These are phyloP conservation scores for Claviceps maximensis DNA, from an alignment of 2,329 filamentous ascomycete species.

Conservation along the genomic window DNA sequence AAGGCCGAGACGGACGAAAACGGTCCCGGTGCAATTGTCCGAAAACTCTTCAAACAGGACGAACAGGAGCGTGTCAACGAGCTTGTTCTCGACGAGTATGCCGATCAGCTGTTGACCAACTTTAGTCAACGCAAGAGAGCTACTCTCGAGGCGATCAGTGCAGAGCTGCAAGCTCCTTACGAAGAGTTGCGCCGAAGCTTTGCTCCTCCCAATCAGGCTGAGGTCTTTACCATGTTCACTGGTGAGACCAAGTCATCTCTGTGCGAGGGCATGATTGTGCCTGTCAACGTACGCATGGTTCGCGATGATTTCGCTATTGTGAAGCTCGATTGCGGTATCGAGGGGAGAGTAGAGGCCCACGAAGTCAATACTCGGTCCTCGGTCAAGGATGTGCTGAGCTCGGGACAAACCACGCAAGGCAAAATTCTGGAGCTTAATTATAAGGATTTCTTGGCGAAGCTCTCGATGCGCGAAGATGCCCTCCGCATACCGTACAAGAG, in stretches of 20 bases:
- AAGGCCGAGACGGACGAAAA: conserved; percentile 88
- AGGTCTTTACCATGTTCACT: conserved; percentile 93
- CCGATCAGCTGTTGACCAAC: conserved; percentile 84
- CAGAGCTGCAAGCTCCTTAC: conserved; percentile 82
- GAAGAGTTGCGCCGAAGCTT: conserved; percentile 85
- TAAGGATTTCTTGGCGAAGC: conserved; percentile 68
- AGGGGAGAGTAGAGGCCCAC: conserved; percentile 71
- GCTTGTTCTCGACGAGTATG: conserved; percentile 90
- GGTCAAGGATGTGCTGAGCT: conserved; percentile 59
- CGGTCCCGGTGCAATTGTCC: conserved; percentile 78
- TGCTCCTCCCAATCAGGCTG: conserved; percentile 52
- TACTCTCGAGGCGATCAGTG: conserved; percentile 89
- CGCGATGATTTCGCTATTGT: conserved; percentile 89
- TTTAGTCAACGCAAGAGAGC: conserved; percentile 91
- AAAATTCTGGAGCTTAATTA: conserved; percentile 82
- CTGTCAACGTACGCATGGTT: conserved; percentile 75
- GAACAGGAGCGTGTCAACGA: conserved; percentile 93
- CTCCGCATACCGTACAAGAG: conserved; percentile 60
- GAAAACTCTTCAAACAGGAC: conserved; percentile 88
- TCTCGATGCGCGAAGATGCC: conserved; percentile 73
- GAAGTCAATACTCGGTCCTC: conserved; percentile 66
- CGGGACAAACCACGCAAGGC: conserved; percentile 74
- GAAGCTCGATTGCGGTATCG: conserved; percentile 86
- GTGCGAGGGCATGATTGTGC: conserved; percentile 80
- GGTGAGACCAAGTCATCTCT: conserved; percentile 81